phyloP scores from a whole-genome alignment of 1,284 basidiomycete species.

The Heterobasidion irregulare region DNA sequence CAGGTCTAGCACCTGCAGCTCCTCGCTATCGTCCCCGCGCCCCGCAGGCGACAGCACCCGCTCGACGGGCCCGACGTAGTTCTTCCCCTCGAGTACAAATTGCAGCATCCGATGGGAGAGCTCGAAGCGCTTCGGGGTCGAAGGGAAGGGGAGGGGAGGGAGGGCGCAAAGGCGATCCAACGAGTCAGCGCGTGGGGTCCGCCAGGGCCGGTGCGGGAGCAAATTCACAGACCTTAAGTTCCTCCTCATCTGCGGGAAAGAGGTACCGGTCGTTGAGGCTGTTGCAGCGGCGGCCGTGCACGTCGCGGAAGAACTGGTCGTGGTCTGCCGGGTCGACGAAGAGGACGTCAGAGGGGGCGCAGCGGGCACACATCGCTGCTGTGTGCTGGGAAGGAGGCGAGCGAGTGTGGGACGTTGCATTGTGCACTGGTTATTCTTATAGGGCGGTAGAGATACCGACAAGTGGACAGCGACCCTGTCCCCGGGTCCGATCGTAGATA shows the following conservation, averaged over 20 bases:
- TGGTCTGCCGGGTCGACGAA: conserved; percentile 32
- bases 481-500: no score
- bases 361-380: conserved; percentile 10
- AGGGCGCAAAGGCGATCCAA: background rate
- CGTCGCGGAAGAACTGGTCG: conserved; percentile 37
- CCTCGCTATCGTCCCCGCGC: conserved; percentile 17
- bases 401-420: conserved; percentile 1
- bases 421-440: no score
- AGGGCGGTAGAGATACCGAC: no score
- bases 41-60: conserved; percentile 31
- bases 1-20: conserved; percentile 46
- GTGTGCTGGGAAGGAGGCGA: background rate
- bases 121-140: conserved; percentile 41
- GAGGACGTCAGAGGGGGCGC: conserved; percentile 23
- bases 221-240: conserved; percentile 36
- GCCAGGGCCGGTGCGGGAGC: background rate
- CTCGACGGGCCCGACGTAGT: conserved; percentile 54
- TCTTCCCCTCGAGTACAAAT: conserved; percentile 54
- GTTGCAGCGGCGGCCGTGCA: conserved; percentile 41
- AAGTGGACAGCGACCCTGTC: no score
- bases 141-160: background rate
- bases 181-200: background rate
- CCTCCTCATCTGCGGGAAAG: conserved; percentile 54
- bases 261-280: conserved; percentile 43
- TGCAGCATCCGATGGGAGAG: conserved; percentile 53